Percentiles rank a stretch among this genome's conserved stretches.
Conservation (phyloP, 768 basidiomycete species). For the Daedaleopsis nitida region DNA sequence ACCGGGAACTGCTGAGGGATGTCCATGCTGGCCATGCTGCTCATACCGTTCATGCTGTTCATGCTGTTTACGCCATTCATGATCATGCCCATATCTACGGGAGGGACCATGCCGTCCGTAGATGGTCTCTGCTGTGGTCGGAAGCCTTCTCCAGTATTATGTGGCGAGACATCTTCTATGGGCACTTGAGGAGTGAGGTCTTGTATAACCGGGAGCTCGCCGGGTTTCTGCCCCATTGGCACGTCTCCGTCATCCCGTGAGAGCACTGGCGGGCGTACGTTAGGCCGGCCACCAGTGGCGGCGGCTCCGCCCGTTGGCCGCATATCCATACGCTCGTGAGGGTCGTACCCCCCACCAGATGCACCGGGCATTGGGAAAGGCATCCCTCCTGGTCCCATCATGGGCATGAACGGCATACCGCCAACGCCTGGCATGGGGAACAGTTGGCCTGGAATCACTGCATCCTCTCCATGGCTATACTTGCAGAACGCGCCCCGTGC, state of each 20-base stretch:
- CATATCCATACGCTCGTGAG: constrained; percentile 84
- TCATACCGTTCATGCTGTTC: neutral
- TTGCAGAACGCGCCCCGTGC: constrained; percentile 87
- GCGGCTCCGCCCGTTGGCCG: constrained; percentile 43
- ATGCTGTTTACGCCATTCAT: too few relatives aligned
- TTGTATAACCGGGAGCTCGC: constrained; percentile 83
- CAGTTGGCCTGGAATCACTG: constrained; percentile 71
- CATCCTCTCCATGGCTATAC: constrained; percentile 91
- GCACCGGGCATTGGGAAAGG: constrained; percentile 48
- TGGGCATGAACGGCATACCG: constrained; percentile 65
- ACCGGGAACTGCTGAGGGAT: constrained; percentile 17
- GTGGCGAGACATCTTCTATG: constrained; percentile 34
- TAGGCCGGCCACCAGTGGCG: constrained; percentile 31
- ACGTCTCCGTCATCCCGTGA: constrained; percentile 52
- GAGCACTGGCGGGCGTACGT: constrained; percentile 58
- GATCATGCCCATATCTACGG: neutral
- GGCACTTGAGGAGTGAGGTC: constrained; percentile 68
- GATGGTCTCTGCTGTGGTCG: constrained; percentile 1
- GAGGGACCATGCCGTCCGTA: neutral
- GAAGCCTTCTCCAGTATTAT: constrained; percentile 15
- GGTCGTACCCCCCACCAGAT: constrained; percentile 61
- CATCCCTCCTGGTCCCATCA: constrained; percentile 60
- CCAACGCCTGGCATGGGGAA: constrained; percentile 54
- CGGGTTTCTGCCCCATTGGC: constrained; percentile 47
- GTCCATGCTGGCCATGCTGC: neutral